Percentiles rank a stretch among this genome's conserved stretches.
Evolutionary conservation across 441 rosid genomes (phyloP).

Genomic region (Mallotus repandus): DNA sequence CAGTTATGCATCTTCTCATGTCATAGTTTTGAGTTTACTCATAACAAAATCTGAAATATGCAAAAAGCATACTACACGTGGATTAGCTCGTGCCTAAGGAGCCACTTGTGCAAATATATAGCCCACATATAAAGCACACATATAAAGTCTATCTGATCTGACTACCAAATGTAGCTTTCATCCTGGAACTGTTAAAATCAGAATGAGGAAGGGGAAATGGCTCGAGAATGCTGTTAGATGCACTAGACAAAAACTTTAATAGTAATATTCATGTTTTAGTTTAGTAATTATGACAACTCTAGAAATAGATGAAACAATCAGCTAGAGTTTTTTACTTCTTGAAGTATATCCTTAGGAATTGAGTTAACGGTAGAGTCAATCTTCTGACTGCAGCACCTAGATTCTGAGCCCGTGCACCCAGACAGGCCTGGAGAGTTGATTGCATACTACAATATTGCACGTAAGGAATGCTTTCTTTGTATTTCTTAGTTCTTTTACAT

Average conservation of each 20-base stretch:
- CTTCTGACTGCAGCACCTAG: slow-evolving; percentile 67
- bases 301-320: neutral
- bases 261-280: neutral
- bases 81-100: neutral
- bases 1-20: neutral
- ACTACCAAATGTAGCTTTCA: neutral
- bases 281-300: neutral
- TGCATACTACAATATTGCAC: slow-evolving; percentile 92
- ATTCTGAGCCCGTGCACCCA: slow-evolving; percentile 61
- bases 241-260: neutral
- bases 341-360: neutral
- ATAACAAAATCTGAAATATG: neutral
- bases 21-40: neutral
- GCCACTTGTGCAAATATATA: neutral
- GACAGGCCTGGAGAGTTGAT: slow-evolving; percentile 92
- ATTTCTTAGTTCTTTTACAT: slow-evolving; percentile 18
- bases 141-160: neutral
- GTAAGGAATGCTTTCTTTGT: slow-evolving; percentile 48
- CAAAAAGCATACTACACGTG: neutral
- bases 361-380: neutral
- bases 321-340: neutral
- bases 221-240: neutral
- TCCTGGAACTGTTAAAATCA: neutral
- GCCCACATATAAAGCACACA: neutral
- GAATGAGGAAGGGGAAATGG: neutral